These are phyloP conservation scores for Yarrowia divulgata DNA, from an alignment of 805 yeast genomes.

Conservation along the genomic window DNA sequence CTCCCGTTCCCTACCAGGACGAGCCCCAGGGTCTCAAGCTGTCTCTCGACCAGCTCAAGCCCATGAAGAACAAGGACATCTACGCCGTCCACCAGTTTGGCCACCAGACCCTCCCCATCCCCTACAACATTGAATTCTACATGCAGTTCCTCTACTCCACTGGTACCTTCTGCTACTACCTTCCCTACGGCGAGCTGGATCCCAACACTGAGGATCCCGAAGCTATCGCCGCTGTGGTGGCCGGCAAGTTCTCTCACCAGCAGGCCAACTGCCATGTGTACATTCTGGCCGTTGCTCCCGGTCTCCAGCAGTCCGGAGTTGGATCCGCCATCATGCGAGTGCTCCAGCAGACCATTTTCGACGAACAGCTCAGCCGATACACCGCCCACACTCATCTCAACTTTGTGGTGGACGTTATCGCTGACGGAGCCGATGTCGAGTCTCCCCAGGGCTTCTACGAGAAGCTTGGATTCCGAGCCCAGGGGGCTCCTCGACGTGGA, in stretches of 20 bases:
- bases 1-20: conserved; percentile 31
- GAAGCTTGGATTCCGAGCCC: conserved; percentile 35
- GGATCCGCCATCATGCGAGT: conserved; percentile 39
- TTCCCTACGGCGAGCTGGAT: conserved; percentile 38
- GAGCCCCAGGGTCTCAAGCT: conserved; percentile 26
- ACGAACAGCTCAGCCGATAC: conserved; percentile 37
- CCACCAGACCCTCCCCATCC: conserved; percentile 33
- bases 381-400: conserved; percentile 34
- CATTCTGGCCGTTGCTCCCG: conserved; percentile 40
- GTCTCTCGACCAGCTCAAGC: conserved; percentile 30
- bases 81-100: conserved; percentile 38
- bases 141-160: conserved; percentile 38
- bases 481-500: conserved; percentile 34
- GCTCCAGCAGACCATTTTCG: conserved; percentile 36
- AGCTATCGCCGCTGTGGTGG: conserved; percentile 37
- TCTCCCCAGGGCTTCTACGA: conserved; percentile 38
- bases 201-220: conserved; percentile 38
- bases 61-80: conserved; percentile 35
- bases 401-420: conserved; percentile 39
- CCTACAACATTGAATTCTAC: conserved; percentile 39
- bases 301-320: conserved; percentile 39
- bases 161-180: conserved; percentile 37
- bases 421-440: conserved; percentile 18
- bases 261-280: conserved; percentile 40
- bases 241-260: conserved; percentile 33